phyloP scores from a whole-genome alignment of 2,329 filamentous ascomycete species.

The Septoria linicola region DNA sequence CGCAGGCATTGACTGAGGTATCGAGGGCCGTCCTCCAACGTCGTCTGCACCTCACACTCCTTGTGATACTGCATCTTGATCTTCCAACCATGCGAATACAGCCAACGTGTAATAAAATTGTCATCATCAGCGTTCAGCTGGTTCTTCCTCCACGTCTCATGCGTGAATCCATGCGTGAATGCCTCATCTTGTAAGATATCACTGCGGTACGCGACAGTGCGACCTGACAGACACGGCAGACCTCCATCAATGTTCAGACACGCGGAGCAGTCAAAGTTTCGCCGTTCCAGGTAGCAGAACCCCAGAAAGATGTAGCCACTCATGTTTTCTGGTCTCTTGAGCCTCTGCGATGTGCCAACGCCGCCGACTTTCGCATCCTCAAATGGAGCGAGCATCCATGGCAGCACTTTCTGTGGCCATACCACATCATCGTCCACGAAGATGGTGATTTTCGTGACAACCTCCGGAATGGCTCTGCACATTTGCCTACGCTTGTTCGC shows the following conservation, averaged over 20 bases:
- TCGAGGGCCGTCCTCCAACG: constrained; percentile 81
- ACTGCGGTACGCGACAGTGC: constrained; percentile 87
- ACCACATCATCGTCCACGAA: constrained; percentile 96
- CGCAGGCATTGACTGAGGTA: constrained; percentile 91
- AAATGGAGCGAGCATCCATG: constrained; percentile 91
- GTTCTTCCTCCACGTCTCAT: constrained; percentile 83
- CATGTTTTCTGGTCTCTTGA: constrained; percentile 66
- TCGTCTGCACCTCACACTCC: constrained; percentile 89
- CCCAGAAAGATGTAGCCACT: constrained; percentile 85
- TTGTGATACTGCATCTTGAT: constrained; percentile 93
- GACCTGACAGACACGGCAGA: constrained; percentile 93
- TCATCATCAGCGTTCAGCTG: constrained; percentile 95
- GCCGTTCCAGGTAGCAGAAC: constrained; percentile 84
- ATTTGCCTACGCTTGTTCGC: constrained; percentile 96
- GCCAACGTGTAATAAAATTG: constrained; percentile 96
- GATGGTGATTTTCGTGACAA: constrained; percentile 79
- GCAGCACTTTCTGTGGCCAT: constrained; percentile 81
- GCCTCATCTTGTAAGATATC: constrained; percentile 81
- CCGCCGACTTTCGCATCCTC: constrained; percentile 81
- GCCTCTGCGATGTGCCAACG: constrained; percentile 86
- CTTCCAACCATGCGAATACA: constrained; percentile 88
- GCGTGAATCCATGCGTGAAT: constrained; percentile 86
- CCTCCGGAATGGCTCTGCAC: constrained; percentile 82
- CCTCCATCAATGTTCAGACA: constrained; percentile 94
- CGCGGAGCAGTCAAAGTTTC: constrained; percentile 95